Percentiles rank a stretch among this genome's conserved stretches.
phyloP scores from a whole-genome alignment of 352 stramenopile species.

The Phytophthora tubulina region DNA sequence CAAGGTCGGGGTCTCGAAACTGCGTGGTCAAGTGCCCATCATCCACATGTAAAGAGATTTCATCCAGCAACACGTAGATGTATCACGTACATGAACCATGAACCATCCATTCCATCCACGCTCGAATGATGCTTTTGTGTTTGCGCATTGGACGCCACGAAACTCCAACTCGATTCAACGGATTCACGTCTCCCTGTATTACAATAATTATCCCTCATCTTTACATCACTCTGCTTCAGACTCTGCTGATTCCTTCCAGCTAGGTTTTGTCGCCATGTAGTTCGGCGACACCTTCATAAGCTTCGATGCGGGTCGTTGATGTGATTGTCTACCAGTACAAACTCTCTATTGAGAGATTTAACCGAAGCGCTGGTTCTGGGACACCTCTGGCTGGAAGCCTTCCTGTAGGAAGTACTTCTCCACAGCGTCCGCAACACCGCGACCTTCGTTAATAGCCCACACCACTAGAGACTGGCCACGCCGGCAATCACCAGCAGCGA shows the following conservation, averaged over 20 bases:
- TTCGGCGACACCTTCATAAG: slow-evolving; percentile 20
- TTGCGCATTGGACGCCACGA: slow-evolving; percentile 15
- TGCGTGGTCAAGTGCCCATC: slow-evolving; percentile 42
- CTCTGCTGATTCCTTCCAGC: slow-evolving; percentile 23
- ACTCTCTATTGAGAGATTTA: slow-evolving; percentile 39
- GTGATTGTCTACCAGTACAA: slow-evolving; percentile 42
- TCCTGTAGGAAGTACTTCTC: slow-evolving; percentile 88
- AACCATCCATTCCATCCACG: slow-evolving; percentile 17
- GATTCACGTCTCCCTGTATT: background rate
- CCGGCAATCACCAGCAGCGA: slow-evolving; percentile 97
- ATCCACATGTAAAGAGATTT: slow-evolving; percentile 38
- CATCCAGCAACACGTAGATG: slow-evolving; percentile 10
- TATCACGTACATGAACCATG: background rate
- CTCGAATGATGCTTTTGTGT: slow-evolving; percentile 16
- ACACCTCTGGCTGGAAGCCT: slow-evolving; percentile 80
- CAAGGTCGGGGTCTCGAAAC: slow-evolving; percentile 34
- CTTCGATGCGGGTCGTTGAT: slow-evolving; percentile 16
- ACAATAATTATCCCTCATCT: slow-evolving; percentile 48
- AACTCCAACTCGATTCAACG: too few species aligned
- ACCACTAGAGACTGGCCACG: slow-evolving; percentile 98
- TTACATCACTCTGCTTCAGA: slow-evolving; percentile 24
- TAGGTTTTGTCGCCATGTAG: slow-evolving; percentile 4
- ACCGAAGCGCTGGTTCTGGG: slow-evolving; percentile 82
- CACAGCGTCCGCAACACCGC: slow-evolving; percentile 91
- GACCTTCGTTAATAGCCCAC: slow-evolving; percentile 98